A percentile compares a stretch with the other conserved stretches of the same genome.
Conservation (phyloP, 2,329 filamentous ascomycete species). For the Fusarium ramigenum region DNA sequence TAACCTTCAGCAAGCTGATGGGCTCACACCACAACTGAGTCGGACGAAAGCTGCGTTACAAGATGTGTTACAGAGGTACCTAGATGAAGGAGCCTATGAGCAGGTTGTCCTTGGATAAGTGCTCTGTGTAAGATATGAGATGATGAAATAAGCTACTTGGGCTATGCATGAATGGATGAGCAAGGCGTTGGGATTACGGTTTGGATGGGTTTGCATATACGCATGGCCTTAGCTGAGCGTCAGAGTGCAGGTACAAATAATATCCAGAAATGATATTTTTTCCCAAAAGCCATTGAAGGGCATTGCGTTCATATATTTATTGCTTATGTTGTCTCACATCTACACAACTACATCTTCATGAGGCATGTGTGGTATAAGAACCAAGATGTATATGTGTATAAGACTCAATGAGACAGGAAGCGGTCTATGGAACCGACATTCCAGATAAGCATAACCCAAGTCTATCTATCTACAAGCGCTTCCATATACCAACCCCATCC, state of each 20-base stretch:
- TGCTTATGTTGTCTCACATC: not conserved
- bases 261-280: not conserved
- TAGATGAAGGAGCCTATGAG: conserved; percentile 58
- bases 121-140: not conserved
- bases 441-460: conserved; percentile 16
- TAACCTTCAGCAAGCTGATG: conserved; percentile 64
- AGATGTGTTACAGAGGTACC: conserved; percentile 56
- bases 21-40: conserved; percentile 59
- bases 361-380: conserved; percentile 31
- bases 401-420: conserved; percentile 21
- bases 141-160: conserved; percentile 11
- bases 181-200: conserved; percentile 9
- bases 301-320: not conserved
- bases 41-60: conserved; percentile 60
- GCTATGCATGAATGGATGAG: conserved; percentile 2
- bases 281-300: not conserved
- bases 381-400: conserved; percentile 28
- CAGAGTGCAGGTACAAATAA: not conserved
- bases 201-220: not conserved
- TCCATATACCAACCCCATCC: not conserved
- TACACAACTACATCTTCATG: conserved; percentile 21
- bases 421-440: conserved; percentile 5
- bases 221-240: not conserved
- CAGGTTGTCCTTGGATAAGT: conserved; percentile 55
- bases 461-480: conserved; percentile 37